Base-by-base conservation (phyloP, 2,329 filamentous ascomycete species). In the Paecilomyces fulvus region DNA sequence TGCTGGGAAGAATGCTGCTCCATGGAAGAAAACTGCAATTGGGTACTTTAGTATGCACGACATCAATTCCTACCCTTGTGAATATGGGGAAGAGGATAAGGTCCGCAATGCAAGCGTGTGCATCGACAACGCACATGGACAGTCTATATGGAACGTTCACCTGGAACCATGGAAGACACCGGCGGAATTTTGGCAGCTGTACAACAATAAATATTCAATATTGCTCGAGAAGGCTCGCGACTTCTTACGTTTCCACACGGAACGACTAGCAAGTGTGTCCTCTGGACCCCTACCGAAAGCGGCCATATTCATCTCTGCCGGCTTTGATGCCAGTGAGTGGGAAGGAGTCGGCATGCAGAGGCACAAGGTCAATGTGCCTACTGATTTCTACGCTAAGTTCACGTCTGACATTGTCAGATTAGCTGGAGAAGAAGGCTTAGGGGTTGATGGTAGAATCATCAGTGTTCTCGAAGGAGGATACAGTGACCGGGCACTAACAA, bases 1-100 rank as follows among this genome's bases (percentile, higher is more conserved):
- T 14, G 77, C 86, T 46, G 71, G 83, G 6, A 91, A 88, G 70
- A 92, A 89, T 66, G 84, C 86, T 0, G 80, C 87, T 0, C 77
- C 80, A 30, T 88, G 87, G 80, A 92, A 92, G 75, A 94, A 89
- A 76, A 86, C 87, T 0, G 86, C 88, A 0, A 94, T 97, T 64
- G 94, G 92, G 9, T 99, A 99, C 70, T 97, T 96, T 72, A 96
- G 92, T 70, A 72, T 99, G 49, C 94, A 99, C 70, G 94, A 99
- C 67, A 96, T 99, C 76, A 97, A 99, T 73, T 97, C 92, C 0
- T 99, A 95, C 67, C 94, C 95, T 0, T 99, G 94, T 70, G 94
- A 99, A 71, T 83, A 82, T 69, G 94, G 92, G n/a, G 92, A 97
- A 59, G 84, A 88, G 57, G 90, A 94, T 21, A 97, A 97, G 73